Percentiles rank a stretch among this genome's conserved stretches.
Conservation (phyloP, 345 rosid genomes). For the Eucalyptus viminalis region DNA sequence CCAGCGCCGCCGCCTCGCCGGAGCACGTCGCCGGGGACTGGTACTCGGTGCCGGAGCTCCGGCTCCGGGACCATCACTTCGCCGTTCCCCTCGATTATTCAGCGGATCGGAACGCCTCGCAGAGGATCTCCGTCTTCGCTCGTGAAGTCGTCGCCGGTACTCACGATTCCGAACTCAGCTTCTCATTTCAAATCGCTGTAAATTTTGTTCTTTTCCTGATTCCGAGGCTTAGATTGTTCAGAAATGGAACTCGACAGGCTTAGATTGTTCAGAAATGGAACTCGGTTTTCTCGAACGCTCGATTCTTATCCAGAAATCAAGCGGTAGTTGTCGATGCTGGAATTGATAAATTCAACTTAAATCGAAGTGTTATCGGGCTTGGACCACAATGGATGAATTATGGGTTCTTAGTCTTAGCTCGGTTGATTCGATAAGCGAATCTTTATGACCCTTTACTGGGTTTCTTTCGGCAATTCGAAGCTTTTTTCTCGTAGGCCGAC, state of each 20-base stretch:
- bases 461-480: background rate
- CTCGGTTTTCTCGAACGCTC: background rate
- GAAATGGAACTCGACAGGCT: background rate
- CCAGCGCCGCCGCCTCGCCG: background rate
- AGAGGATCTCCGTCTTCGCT: slow-evolving; percentile 60
- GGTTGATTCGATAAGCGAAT: background rate
- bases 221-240: background rate
- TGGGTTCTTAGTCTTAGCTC: background rate
- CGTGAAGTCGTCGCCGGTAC: slow-evolving; percentile 82
- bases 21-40: slow-evolving; percentile 47
- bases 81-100: slow-evolving; percentile 72
- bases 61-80: slow-evolving; percentile 76
- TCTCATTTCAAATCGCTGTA: background rate
- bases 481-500: background rate
- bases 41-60: slow-evolving; percentile 78
- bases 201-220: background rate
- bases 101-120: slow-evolving; percentile 8
- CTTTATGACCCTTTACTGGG: background rate
- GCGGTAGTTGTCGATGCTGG: background rate
- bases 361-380: background rate
- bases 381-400: background rate
- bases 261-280: background rate
- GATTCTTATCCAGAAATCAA: background rate
- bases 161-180: background rate
- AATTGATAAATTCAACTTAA: background rate